Evolutionary conservation across 345 rosid genomes (phyloP), one percentile per base, ranked within the genome.

Genomic region (Murraya paniculata): DNA sequence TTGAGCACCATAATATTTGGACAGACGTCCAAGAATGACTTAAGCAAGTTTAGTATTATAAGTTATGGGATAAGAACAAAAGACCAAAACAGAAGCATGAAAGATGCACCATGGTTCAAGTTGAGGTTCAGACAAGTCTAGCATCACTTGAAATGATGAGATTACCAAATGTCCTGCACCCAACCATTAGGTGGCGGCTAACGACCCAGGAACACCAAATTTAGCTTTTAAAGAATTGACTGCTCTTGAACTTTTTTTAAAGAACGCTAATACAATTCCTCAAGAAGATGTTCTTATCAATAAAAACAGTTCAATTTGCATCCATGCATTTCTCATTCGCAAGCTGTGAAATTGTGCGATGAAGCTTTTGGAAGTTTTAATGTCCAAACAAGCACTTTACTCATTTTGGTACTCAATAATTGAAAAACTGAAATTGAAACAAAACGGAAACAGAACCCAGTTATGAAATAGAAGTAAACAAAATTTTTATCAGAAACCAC

Each of bases 401-500:
- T 24, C 27, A 4, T 27, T 19, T 16, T 16, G 24, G 77, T 13
- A 64, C 48, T n/a, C 30, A 30, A 27, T 22, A 61, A 73, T 36
- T 7, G 28, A 65, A 64, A 21, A 50, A 39, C 56, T 4, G 28
- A 24, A 65, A 64, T 41, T 10, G 45, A 59, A 69, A 48, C 28
- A 18, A 45, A 62, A 30, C 30, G 14, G 35, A 41, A 48, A 59
- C 22, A 16, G 41, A 30, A 56, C 11, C 14, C 48, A 24, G 24
- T 25, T 36, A 9, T 6, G 21, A 68, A 33, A 60, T 45, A n/a
- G 35, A 53, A 72, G 71, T 38, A 48, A 74, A 76, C 48, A 66
- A 22, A 22, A 1, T 28, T 58, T 36, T 56, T 65, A 64, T 2
- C 31, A 81, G 77, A 64, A 71, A 68, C 67, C 81, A 93, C 98